Conservation (phyloP, 805 yeast species). For the Ogataea polymorpha region DNA sequence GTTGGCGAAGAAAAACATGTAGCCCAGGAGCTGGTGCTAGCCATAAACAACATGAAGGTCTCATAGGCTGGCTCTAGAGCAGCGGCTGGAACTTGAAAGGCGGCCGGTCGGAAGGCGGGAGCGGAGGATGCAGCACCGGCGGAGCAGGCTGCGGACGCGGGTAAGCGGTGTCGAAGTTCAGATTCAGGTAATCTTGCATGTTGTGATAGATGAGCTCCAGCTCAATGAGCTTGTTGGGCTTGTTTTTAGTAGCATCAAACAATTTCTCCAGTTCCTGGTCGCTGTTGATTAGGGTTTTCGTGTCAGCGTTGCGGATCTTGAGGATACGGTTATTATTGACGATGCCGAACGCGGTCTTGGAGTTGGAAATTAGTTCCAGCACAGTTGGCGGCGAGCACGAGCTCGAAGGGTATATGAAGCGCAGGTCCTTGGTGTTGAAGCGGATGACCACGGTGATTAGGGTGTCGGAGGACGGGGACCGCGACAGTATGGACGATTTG, state of each 20-base stretch:
- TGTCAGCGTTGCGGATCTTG: slow-evolving; percentile 33
- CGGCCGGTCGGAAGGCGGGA: slow-evolving; percentile 13
- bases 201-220: slow-evolving; percentile 38
- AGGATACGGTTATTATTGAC: slow-evolving; percentile 34
- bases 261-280: slow-evolving; percentile 47
- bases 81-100: slow-evolving; percentile 31
- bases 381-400: slow-evolving; percentile 79
- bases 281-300: slow-evolving; percentile 35
- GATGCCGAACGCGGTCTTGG: slow-evolving; percentile 67
- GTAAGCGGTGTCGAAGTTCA: slow-evolving; percentile 24
- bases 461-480: slow-evolving; percentile 21
- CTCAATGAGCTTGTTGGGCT: slow-evolving; percentile 33
- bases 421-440: slow-evolving; percentile 53
- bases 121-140: slow-evolving; percentile 7
- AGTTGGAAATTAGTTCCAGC: slow-evolving; percentile 74
- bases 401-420: slow-evolving; percentile 61
- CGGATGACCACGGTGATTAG: slow-evolving; percentile 40
- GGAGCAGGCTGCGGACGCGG: slow-evolving; percentile 13
- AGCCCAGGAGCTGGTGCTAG: slow-evolving; percentile 26
- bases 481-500: slow-evolving; percentile 8
- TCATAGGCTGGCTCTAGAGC: slow-evolving; percentile 14
- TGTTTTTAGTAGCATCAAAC: slow-evolving; percentile 29
- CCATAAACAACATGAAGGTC: slow-evolving; percentile 19
- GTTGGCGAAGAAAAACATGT: slow-evolving; percentile 25
- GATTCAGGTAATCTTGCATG: slow-evolving; percentile 28